These are phyloP conservation scores for Urtica urens DNA, from an alignment of 306 rosid species.

Conservation along the genomic window DNA sequence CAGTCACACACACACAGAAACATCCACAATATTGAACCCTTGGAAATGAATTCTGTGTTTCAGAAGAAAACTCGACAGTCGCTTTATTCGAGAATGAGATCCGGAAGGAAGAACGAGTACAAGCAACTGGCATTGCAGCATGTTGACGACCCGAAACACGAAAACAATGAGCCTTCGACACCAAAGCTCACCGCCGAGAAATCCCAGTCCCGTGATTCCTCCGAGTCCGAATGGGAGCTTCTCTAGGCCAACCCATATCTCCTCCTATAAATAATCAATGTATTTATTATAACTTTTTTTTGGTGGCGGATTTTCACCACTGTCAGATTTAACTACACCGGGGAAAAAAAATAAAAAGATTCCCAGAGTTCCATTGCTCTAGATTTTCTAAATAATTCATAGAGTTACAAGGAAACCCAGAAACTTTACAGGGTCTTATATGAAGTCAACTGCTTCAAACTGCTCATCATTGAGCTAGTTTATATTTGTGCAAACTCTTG, in stretches of 20 bases:
- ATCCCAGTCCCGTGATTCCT: slow-evolving; percentile 12
- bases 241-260: slow-evolving; percentile 28
- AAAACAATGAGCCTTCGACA: slow-evolving; percentile 12
- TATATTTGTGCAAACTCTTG: too few relatives aligned
- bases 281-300: too few relatives aligned
- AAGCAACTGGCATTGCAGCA: slow-evolving; percentile 53
- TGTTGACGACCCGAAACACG: slow-evolving; percentile 18
- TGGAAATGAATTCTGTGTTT: slow-evolving; percentile 4
- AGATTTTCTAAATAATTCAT: not conserved
- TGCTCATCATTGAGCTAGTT: too few relatives aligned
- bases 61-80: slow-evolving; percentile 48
- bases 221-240: slow-evolving; percentile 82
- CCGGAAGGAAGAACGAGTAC: slow-evolving; percentile 69
- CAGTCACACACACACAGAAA: not conserved
- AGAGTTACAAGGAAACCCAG: not conserved
- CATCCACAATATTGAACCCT: not conserved
- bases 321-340: not conserved
- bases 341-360: not conserved
- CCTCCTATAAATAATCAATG: slow-evolving; percentile 23
- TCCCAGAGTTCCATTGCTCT: not conserved
- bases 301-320: not conserved
- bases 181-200: slow-evolving; percentile 11
- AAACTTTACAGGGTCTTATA: not conserved
- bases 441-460: too few relatives aligned
- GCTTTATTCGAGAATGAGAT: slow-evolving; percentile 44